Evolutionary conservation across 768 basidiomycete species (phyloP), one percentile per base, ranked within the genome.

Genomic region (Butyriboletus loyo): DNA sequence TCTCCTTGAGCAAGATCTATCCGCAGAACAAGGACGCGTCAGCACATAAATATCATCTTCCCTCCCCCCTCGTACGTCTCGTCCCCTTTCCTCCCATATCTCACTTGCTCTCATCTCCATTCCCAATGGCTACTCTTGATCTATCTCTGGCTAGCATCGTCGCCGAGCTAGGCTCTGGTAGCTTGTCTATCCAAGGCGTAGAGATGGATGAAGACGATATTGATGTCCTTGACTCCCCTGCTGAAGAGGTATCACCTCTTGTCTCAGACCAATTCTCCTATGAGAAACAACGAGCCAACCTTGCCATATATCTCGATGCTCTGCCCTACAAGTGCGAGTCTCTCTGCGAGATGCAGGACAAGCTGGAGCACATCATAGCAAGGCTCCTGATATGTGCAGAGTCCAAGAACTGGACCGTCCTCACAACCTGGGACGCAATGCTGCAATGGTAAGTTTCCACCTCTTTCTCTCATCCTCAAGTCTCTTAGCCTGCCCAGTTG

Each of bases 381-480:
- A 87, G 80, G 70, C 81, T 92, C 41, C 71, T 76, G 54, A 72
- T 89, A 22, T 87, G 86, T 56, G 85, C 83, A n/a, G 82, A 83
- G 65, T 74, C 85, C 44, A 84, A 82, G 73, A 86, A 87, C 58
- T 92, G 89, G 89, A 72, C 80, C 31, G 74, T 82, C 19, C 75
- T 90, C 38, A 81, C 83, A 25, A 84, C 82, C 7, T 92, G 89
- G 89, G 88, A 91, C 68, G 85, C 84, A 17, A 76, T 85, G 71
- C 73, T 92, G 30, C 87, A 90, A 73, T 89, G 87, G 89, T 85
- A 63, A 56, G 77, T 62, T 24, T 42, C 45, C 31, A 6, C 39
- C 43, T 31, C 47, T n/a, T n/a, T 38, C 34, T 53, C 10, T 39
- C 8, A 10, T 50, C 31, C 22, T 30, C 25, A 13, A 19, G 41